A percentile compares a stretch with the other conserved stretches of the same genome.
phyloP scores from a whole-genome alignment of 129 eudicot species.

The Centella asiatica region DNA sequence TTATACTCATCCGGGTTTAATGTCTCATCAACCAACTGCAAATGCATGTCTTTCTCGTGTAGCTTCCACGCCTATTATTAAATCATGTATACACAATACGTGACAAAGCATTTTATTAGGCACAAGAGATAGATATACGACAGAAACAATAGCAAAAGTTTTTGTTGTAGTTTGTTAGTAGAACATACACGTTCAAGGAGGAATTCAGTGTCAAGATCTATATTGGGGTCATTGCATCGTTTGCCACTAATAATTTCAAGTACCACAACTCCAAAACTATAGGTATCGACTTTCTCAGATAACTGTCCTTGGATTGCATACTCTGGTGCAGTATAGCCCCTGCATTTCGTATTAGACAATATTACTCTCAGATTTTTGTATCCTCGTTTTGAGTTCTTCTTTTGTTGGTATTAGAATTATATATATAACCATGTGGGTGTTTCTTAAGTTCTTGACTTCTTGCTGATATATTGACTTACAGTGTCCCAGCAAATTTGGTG shows the following conservation, averaged over 20 bases:
- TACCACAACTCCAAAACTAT: slow-evolving; percentile 9
- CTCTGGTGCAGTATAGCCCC: slow-evolving; percentile 9
- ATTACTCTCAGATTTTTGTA: no score
- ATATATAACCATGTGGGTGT: neutral
- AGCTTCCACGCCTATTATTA: slow-evolving; percentile 33
- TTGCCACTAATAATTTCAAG: slow-evolving; percentile 26
- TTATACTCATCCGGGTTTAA: neutral
- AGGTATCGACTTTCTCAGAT: slow-evolving; percentile 11
- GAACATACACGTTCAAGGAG: slow-evolving; percentile 30
- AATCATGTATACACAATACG: no score
- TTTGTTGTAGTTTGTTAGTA: neutral
- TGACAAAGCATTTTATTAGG: no score
- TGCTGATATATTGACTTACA: slow-evolving; percentile 18
- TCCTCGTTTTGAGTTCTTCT: neutral
- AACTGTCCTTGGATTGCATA: slow-evolving; percentile 8
- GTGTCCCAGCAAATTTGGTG: slow-evolving; percentile 34
- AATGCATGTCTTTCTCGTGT: slow-evolving; percentile 14
- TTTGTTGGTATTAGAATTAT: neutral
- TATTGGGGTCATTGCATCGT: slow-evolving; percentile 21
- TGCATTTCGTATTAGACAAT: no score
- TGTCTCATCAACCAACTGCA: slow-evolving; percentile 4
- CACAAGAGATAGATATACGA: neutral
- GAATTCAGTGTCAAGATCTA: slow-evolving; percentile 22
- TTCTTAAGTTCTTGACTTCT: neutral
- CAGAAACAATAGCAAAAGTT: no score